Evolutionary conservation across 805 yeast genomes (phyloP).

Genomic region (Suhomyces sp.): DNA sequence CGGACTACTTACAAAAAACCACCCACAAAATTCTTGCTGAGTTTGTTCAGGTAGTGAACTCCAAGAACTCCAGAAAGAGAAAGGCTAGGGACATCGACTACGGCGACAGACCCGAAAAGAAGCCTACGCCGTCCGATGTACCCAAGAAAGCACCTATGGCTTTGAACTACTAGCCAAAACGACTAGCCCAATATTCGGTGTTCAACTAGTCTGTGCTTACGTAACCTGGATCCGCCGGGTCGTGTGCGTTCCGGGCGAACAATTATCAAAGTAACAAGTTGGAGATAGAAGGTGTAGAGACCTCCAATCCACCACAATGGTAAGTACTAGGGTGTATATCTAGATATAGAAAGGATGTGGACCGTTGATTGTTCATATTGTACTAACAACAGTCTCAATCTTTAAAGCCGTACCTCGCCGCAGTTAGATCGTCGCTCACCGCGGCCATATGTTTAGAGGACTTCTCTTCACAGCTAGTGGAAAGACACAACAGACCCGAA

Average conservation of each 20-base stretch:
- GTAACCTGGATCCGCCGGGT: neutral
- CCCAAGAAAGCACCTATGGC: neutral
- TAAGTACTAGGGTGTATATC: neutral
- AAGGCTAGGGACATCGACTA: neutral
- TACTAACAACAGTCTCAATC: constrained; percentile 77
- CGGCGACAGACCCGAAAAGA: constrained; percentile 2
- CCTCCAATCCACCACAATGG: neutral
- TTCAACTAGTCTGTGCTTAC: neutral
- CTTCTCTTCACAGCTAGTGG: constrained; percentile 92
- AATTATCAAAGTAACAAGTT: neutral
- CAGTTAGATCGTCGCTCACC: constrained; percentile 88
- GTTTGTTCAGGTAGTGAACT: neutral
- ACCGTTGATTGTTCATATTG: neutral
- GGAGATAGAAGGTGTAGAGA: neutral
- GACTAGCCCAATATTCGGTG: too few relatives aligned
- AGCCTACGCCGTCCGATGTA: neutral
- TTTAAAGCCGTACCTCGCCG: constrained; percentile 87
- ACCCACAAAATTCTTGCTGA: neutral
- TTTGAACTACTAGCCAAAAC: constrained; percentile 4
- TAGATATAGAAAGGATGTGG: neutral
- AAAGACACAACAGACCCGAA: constrained; percentile 96
- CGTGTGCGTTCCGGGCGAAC: neutral
- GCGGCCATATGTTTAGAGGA: constrained; percentile 92
- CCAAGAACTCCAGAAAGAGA: constrained; percentile 6
- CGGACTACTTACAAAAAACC: neutral